Conservation (phyloP, 2,329 filamentous ascomycete species). For the Aureobasidium sp. region DNA sequence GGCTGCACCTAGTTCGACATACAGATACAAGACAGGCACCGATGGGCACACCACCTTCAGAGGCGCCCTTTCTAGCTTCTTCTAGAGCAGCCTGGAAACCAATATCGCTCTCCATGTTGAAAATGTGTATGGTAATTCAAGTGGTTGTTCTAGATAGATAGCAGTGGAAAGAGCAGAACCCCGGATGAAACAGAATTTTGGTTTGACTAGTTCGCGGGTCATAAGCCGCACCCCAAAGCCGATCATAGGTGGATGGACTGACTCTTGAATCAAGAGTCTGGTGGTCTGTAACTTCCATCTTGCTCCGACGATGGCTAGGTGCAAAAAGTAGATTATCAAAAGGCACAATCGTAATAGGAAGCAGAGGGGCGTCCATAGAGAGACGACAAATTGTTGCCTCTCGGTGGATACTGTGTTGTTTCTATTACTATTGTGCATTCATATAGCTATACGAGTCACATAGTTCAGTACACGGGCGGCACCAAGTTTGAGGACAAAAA, state of each 20-base stretch:
- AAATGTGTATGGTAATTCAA: neutral
- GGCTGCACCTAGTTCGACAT: neutral
- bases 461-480: too few relatives aligned
- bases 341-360: too few relatives aligned
- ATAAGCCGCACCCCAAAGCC: neutral
- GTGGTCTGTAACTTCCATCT: neutral
- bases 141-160: neutral
- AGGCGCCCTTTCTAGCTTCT: constrained; percentile 48
- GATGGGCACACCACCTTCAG: constrained; percentile 40
- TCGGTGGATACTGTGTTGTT: too few relatives aligned
- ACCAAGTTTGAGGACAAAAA: neutral
- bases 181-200: constrained; percentile 5
- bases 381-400: too few relatives aligned
- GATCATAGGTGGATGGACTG: neutral
- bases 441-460: too few relatives aligned
- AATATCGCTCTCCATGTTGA: constrained; percentile 18
- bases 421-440: too few relatives aligned
- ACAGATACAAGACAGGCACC: constrained; percentile 51
- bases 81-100: constrained; percentile 53
- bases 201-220: neutral
- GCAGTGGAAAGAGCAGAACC: neutral
- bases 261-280: neutral
- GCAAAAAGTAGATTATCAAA: too few relatives aligned
- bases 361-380: too few relatives aligned
- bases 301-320: too few relatives aligned